phyloP scores from a whole-genome alignment of 805 yeast species.

The Sporopachydermia lactativora region DNA sequence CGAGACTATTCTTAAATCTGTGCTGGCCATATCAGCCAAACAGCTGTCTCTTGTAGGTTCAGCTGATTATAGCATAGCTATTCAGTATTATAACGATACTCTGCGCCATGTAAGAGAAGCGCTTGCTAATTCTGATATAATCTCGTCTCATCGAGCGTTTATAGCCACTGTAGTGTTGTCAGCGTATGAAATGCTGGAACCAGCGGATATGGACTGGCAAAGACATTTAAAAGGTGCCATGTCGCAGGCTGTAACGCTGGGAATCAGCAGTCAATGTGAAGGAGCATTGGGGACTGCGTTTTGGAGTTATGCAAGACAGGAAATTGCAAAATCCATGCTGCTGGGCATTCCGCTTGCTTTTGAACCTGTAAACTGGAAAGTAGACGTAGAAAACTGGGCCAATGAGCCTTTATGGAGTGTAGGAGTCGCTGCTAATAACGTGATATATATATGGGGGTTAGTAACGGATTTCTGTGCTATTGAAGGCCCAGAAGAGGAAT shows the following conservation, averaged over 20 bases:
- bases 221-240: conserved; percentile 8
- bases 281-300: conserved; percentile 8
- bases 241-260: conserved; percentile 7
- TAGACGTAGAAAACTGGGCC: conserved; percentile 4
- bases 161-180: conserved; percentile 7
- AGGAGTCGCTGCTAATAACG: conserved; percentile 7
- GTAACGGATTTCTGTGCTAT: conserved; percentile 7
- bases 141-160: conserved; percentile 4
- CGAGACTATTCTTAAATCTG: conserved; percentile 5
- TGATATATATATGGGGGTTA: conserved; percentile 8
- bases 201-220: conserved; percentile 8
- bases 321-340: conserved; percentile 7
- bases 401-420: conserved; percentile 5
- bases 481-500: neutral
- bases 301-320: conserved; percentile 9
- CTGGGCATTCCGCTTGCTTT: conserved; percentile 3
- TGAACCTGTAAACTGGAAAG: conserved; percentile 5
- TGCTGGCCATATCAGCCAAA: conserved; percentile 7
- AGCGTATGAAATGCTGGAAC: conserved; percentile 9
- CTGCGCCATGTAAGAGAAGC: conserved; percentile 4
- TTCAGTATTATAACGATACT: conserved; percentile 7
- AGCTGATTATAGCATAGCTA: conserved; percentile 5
- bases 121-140: conserved; percentile 3
- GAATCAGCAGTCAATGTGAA: conserved; percentile 2
- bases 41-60: conserved; percentile 6